Conservation (phyloP, 2,329 filamentous ascomycete species). For the Fusarium buxicola region DNA sequence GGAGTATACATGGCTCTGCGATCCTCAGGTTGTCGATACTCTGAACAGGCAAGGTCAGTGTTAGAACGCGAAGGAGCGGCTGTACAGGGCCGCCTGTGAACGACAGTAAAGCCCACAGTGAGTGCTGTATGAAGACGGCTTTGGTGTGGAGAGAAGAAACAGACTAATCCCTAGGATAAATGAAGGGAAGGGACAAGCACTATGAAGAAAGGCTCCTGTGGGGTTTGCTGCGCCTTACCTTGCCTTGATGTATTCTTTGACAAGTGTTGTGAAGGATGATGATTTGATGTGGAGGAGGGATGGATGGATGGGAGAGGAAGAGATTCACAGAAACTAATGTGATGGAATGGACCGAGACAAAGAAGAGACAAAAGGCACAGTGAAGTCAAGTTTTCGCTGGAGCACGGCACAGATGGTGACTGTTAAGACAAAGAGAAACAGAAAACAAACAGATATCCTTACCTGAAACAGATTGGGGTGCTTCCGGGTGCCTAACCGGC, state of each 20-base stretch:
- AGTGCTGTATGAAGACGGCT: too few relatives aligned
- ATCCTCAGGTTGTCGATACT: constrained; percentile 1
- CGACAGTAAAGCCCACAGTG: not conserved
- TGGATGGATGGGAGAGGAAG: not conserved
- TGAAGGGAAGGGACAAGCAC: not conserved
- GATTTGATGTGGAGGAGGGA: not conserved
- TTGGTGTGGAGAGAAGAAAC: not conserved
- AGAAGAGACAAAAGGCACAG: not conserved
- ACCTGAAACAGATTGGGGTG: constrained; percentile 25
- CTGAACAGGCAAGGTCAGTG: constrained; percentile 30
- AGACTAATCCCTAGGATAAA: not conserved
- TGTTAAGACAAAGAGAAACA: not conserved
- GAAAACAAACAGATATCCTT: constrained; percentile 7
- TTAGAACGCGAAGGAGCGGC: not conserved
- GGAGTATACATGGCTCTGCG: constrained; percentile 40
- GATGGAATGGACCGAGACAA: not conserved
- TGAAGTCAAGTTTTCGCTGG: not conserved
- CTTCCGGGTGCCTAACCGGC: not conserved
- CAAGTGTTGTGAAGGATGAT: not conserved
- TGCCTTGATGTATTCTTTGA: not conserved
- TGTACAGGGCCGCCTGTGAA: not conserved
- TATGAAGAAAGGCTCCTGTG: not conserved
- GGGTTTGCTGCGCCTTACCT: not conserved
- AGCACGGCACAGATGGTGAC: not conserved
- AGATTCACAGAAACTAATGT: not conserved